Conservation (phyloP, 495 filamentous ascomycete species). For the Sabuloglossum arenarium region DNA sequence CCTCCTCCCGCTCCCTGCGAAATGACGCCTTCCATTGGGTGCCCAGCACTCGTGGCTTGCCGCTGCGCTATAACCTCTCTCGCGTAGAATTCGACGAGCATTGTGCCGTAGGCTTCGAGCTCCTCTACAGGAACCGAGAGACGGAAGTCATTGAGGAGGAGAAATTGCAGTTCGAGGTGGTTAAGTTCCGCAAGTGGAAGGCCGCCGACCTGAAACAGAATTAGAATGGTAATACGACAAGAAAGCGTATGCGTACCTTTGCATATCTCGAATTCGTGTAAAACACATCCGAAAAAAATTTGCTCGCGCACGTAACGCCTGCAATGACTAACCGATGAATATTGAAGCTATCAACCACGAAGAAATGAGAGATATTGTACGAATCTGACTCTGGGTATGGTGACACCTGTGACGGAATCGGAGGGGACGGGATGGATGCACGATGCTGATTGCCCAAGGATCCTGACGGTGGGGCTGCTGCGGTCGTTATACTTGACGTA, state of each 20-base stretch:
- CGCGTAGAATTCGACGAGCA: slow-evolving; percentile 97
- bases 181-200: slow-evolving; percentile 93
- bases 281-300: slow-evolving; percentile 99
- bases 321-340: slow-evolving; percentile 96
- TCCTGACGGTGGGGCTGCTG: slow-evolving; percentile 20
- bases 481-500: neutral
- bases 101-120: slow-evolving; percentile 90
- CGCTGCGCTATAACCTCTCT: slow-evolving; percentile 67
- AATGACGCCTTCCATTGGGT: slow-evolving; percentile 2
- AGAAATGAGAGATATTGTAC: slow-evolving; percentile 55
- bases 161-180: slow-evolving; percentile 90
- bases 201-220: slow-evolving; percentile 59
- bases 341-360: slow-evolving; percentile 98
- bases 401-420: slow-evolving; percentile 13
- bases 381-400: slow-evolving; percentile 23
- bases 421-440: slow-evolving; percentile 18
- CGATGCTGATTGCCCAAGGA: slow-evolving; percentile 8
- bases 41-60: slow-evolving; percentile 10
- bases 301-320: slow-evolving; percentile 94
- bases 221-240: neutral
- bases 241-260: slow-evolving; percentile 42
- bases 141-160: slow-evolving; percentile 91
- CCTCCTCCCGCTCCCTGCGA: neutral
- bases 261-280: slow-evolving; percentile 99
- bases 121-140: slow-evolving; percentile 88